These are phyloP conservation scores for Syncephalis plumigaleata DNA, from an alignment of 371 early-diverging fungal genomes.

Conservation along the genomic window DNA sequence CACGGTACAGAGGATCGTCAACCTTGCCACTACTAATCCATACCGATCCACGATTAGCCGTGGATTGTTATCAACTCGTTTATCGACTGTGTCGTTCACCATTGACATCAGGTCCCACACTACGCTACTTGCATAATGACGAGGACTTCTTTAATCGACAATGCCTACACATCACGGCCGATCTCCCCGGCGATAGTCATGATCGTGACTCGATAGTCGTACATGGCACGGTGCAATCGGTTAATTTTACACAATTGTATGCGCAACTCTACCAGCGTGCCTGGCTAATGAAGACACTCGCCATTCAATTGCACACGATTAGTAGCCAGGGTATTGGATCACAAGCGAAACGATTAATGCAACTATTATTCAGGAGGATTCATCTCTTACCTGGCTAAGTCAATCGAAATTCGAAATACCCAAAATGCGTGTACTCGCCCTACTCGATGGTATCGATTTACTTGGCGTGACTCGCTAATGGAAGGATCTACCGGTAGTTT, in stretches of 20 bases:
- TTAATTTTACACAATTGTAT: conserved; percentile 26
- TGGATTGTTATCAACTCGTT: conserved; percentile 70
- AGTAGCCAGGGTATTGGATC: conserved; percentile 19
- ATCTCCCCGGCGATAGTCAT: conserved; percentile 14
- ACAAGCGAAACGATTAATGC: conserved; percentile 32
- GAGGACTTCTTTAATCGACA: conserved; percentile 61
- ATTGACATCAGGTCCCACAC: conserved; percentile 42
- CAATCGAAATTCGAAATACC: conserved; percentile 5
- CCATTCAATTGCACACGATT: conserved; percentile 55
- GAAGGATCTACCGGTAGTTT: conserved; percentile 7
- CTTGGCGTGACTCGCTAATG: conserved; percentile 22
- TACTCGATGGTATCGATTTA: conserved; percentile 30
- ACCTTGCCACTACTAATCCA: conserved; percentile 24
- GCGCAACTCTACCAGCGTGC: conserved; percentile 74
- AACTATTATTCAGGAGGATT: conserved; percentile 27
- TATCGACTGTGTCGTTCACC: conserved; percentile 56
- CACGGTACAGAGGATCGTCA: conserved; percentile 18
- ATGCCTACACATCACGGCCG: conserved; percentile 24
- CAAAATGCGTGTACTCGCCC: conserved; percentile 27
- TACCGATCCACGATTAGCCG: conserved; percentile 63
- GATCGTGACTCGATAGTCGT: conserved; percentile 6
- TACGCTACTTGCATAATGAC: conserved; percentile 61
- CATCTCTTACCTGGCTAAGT: conserved; percentile 8
- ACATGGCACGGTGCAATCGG: conserved; percentile 13
- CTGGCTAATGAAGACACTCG: conserved; percentile 71